Evolutionary conservation across 2,329 filamentous ascomycete species (phyloP), one percentile per base, ranked within the genome.

Genomic region (Aspergillus amoenus): DNA sequence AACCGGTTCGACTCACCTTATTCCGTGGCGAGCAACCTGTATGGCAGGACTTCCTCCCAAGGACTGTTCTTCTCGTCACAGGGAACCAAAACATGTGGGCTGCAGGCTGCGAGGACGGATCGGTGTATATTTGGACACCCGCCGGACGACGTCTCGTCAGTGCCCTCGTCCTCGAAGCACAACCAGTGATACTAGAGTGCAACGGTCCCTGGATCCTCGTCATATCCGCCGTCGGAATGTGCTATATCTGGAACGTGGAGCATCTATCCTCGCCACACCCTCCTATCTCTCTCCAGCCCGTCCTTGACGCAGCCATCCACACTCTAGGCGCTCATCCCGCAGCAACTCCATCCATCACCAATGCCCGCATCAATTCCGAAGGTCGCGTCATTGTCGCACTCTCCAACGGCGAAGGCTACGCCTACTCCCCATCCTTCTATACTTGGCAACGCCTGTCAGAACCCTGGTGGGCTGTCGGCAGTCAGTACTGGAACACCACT

Each of bases 401-500:
- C 58, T 94, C 89, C 22, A 97, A 97, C 66, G 94, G 94, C 18
- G 93, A 99, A 66, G 94, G 94, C 2, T 99, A 92, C 75, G 88
- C 88, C 52, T 99, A 99, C 75, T 90, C 90, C 2, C 84, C 89
- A 0, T 82, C 83, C 17, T 90, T 99, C 88, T 93, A 87, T 73
- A 85, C 87, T 7, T 99, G 94, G 94, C 93, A 97, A 74, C 87
- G 93, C 9, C 81, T 99, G n/a, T 96, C 92, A 2, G 95, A 99
- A 71, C 84, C 91, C 2, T 99, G 94, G 94, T 99, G 94, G 92
- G 93, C 93, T 0, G 92, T 97, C 0, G 93, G 93, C 17, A 96
- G 91, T 65, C 94, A 99, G 71, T 99, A 99, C 73, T 99, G 94
- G 95, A 97, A 99, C 74, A 95, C 92, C 1, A 96, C 92, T 52